phyloP scores from a whole-genome alignment of 2,329 filamentous ascomycete genomes.

The Bipolaris victoriae region DNA sequence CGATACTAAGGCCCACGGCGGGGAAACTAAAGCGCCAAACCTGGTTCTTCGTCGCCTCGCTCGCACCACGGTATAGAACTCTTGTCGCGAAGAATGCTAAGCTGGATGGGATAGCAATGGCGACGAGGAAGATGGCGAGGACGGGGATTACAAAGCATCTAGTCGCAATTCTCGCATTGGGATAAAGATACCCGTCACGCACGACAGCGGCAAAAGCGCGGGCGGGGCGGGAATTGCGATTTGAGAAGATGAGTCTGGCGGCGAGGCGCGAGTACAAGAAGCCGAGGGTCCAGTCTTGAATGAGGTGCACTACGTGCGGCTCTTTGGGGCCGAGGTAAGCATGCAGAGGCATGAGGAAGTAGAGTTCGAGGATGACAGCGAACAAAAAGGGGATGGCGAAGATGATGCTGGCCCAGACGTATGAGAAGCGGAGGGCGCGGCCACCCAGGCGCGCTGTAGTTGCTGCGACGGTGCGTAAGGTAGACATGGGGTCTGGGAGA shows the following conservation, averaged over 20 bases:
- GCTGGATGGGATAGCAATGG: constrained; percentile 69
- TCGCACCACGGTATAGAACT: constrained; percentile 47
- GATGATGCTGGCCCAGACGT: constrained; percentile 76
- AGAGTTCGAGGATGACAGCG: constrained; percentile 82
- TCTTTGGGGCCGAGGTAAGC: constrained; percentile 65
- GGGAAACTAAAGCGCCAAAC: constrained; percentile 79
- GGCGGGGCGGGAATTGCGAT: constrained; percentile 73
- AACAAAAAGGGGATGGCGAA: constrained; percentile 83
- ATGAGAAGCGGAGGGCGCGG: constrained; percentile 64
- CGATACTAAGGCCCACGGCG: constrained; percentile 55
- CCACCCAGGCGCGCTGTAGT: constrained; percentile 37
- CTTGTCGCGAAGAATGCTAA: constrained; percentile 62
- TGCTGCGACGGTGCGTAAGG: constrained; percentile 33
- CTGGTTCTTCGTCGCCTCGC: constrained; percentile 56
- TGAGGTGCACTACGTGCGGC: constrained; percentile 77
- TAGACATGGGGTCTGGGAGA: constrained; percentile 39
- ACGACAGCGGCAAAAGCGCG: constrained; percentile 76
- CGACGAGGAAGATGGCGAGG: constrained; percentile 63
- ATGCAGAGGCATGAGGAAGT: constrained; percentile 84
- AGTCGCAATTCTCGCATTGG: constrained; percentile 79
- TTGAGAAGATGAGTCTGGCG: constrained; percentile 70
- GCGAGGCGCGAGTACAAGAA: constrained; percentile 87
- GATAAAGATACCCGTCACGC: constrained; percentile 73
- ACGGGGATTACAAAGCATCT: constrained; percentile 85
- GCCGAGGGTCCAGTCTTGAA: constrained; percentile 93